Base-by-base conservation (phyloP, 106 monocot genomes). In the Platanthera guangdongensis region DNA sequence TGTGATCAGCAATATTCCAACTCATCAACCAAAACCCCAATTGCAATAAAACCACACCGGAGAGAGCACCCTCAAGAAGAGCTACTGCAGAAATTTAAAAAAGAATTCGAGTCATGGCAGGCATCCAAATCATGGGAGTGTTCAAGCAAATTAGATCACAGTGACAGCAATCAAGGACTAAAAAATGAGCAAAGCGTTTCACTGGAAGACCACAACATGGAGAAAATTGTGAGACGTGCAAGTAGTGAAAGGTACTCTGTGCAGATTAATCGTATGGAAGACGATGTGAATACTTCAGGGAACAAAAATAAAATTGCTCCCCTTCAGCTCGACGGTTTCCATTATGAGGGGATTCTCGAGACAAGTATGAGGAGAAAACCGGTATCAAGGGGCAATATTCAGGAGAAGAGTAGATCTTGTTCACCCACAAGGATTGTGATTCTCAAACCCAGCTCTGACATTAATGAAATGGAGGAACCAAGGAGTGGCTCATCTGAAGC, bases 21-120 rank as follows among this genome's bases (percentile, higher is more conserved):
- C 74, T 15, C 67, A 74, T 45, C 15, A 18, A 71, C 50, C 65
- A 80, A 57, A 50, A 74, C 28, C 28, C 12, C 15, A 9, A 87
- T 62, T 73, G 16, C 64, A 69, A 51, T 9, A 51, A 90, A 83
- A 52, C 83, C 82, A 71, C 67, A 72, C 21, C 77, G 80, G 11
- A 67, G 91, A 77, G 97, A 93, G 57, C 97, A 94, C 77, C 93
- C 93, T 14, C 93, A 91, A 83, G 91, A 94, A 75, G 94, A 94
- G 78, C 46, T 78, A 57, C 86, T 97, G 72, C 86, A 94, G 65
- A 91, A 94, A 65, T 97, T 97, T 80, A 97, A 94, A 71, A 88
- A 77, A 73, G 93, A 97, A 47, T 97, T 97, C 13, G 85, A 91
- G 76, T 89, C 88, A 60, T 94, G 97, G 97, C 91, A 94, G 80